phyloP scores from a whole-genome alignment of 2,329 filamentous ascomycete genomes.

The Colletotrichum destructivum region DNA sequence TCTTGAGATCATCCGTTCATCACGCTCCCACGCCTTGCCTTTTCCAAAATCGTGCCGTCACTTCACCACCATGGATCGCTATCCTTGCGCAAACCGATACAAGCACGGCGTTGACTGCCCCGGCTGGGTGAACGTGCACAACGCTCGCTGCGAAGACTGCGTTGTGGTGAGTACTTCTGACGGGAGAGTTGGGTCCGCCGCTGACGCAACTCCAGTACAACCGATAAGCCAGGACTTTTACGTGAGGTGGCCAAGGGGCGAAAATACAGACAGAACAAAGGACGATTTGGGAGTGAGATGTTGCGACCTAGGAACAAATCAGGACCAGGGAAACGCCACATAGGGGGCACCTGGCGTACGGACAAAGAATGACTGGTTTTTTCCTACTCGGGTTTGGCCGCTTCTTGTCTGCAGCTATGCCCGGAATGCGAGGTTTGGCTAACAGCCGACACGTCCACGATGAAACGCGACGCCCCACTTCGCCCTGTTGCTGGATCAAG shows the following conservation, averaged over 20 bases:
- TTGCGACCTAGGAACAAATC: no score
- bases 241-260: not conserved
- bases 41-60: no score
- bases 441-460: constrained; percentile 9
- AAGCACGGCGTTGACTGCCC: constrained; percentile 41
- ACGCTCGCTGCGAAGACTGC: constrained; percentile 35
- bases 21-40: no score
- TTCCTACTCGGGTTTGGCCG: no score
- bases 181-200: not conserved
- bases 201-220: not conserved
- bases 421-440: not conserved
- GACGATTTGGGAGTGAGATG: no score
- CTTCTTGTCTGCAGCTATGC: not conserved
- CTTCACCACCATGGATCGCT: no score
- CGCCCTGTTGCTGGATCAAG: constrained; percentile 21
- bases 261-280: no score
- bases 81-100: no score
- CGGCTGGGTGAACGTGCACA: constrained; percentile 33
- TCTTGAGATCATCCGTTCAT: no score
- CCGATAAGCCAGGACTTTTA: not conserved
- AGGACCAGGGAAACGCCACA: no score
- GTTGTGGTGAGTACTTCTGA: constrained; percentile 17
- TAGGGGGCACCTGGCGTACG: no score
- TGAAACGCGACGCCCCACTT: constrained; percentile 20
- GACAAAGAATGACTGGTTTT: no score